Conservation (phyloP, 768 basidiomycete genomes). For the Lentinula sp. region DNA sequence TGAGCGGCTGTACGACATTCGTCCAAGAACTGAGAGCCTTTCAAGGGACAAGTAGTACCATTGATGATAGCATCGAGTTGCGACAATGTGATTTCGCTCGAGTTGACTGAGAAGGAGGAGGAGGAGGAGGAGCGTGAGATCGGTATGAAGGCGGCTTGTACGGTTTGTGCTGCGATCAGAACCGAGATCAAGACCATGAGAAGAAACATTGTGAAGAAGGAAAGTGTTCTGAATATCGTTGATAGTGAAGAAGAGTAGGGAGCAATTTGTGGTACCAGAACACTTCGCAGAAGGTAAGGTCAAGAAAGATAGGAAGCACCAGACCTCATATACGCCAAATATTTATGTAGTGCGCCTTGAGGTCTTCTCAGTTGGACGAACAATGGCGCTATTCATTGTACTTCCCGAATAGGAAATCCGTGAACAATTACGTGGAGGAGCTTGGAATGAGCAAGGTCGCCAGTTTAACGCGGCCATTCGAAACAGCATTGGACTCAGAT, state of each 20-base stretch:
- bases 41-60: conserved; percentile 10
- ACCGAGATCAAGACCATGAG: not conserved
- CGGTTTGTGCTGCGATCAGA: not conserved
- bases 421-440: too few relatives aligned
- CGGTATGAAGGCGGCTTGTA: not conserved
- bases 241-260: not conserved
- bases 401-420: not conserved
- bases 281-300: not conserved
- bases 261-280: not conserved
- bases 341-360: not conserved
- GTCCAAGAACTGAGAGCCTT: conserved; percentile 7
- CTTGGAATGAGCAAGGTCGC: too few relatives aligned
- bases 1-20: conserved; percentile 17
- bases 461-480: too few relatives aligned
- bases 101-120: not conserved
- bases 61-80: conserved; percentile 15
- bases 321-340: too few relatives aligned
- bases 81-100: conserved; percentile 9
- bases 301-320: not conserved
- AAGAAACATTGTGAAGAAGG: not conserved
- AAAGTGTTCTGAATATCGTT: not conserved
- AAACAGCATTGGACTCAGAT: too few relatives aligned
- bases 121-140: not conserved
- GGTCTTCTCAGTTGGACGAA: not conserved
- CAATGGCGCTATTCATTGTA: conserved; percentile 1